phyloP scores from a whole-genome alignment of 306 rosid genomes.

The Lathyrus oleraceus region DNA sequence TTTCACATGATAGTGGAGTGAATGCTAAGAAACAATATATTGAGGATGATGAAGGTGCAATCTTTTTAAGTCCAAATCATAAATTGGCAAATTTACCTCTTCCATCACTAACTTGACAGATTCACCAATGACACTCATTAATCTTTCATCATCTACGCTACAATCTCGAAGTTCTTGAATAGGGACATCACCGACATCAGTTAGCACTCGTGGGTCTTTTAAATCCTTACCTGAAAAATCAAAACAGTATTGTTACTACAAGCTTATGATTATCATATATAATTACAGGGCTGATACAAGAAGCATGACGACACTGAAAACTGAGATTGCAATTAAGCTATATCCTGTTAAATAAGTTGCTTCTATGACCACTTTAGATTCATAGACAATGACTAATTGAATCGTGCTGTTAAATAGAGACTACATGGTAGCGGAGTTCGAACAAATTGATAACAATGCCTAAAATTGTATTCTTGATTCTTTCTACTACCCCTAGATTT shows the following conservation, averaged over 20 bases:
- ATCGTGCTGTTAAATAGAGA: background rate
- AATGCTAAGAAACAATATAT: background rate
- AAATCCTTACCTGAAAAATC: conserved; percentile 71
- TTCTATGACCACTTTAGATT: conserved; percentile 3
- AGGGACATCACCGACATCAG: conserved; percentile 96
- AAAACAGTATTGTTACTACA: conserved; percentile 23
- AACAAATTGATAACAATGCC: background rate
- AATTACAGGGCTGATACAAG: conserved; percentile 1
- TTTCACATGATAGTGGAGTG: conserved; percentile 9
- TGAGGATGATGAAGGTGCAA: background rate
- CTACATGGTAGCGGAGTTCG: background rate
- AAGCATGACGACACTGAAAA: conserved; percentile 11
- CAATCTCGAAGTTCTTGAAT: conserved; percentile 96
- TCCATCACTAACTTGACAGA: conserved; percentile 96
- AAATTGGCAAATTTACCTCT: conserved; percentile 54
- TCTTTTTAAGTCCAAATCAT: conserved; percentile 6
- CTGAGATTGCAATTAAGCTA: conserved; percentile 2
- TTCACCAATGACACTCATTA: conserved; percentile 91
- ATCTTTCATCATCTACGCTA: conserved; percentile 68
- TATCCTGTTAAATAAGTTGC: conserved; percentile 17
- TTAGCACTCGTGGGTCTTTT: conserved; percentile 77
- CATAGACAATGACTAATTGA: background rate
- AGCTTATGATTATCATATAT: conserved; percentile 20
- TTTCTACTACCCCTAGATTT: conserved; percentile 3
- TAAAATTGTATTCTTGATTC: conserved; percentile 23